Percentiles rank a stretch among this genome's conserved stretches.
Conservation (phyloP, 208 protist species). For the Trypanosomatidae sp. region DNA sequence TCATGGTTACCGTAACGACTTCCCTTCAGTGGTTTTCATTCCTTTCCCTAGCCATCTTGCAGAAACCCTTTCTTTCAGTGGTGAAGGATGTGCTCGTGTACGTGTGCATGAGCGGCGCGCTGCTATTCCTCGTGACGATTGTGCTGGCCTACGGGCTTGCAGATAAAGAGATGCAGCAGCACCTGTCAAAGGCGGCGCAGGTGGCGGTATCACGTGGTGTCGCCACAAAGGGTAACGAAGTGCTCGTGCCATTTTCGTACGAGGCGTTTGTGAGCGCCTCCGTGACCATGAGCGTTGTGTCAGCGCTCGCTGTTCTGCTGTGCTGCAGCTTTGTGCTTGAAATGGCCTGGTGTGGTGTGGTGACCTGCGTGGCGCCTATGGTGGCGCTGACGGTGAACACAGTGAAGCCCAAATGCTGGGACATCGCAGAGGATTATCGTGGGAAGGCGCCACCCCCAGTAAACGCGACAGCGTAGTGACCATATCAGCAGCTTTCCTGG, state of each 20-base stretch:
- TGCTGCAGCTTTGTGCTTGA: constrained; percentile 24
- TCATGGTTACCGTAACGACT: constrained; percentile 7
- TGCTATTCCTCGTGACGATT: constrained; percentile 18
- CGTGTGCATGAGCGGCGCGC: constrained; percentile 22
- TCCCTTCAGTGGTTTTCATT: constrained; percentile 23
- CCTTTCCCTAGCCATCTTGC: constrained; percentile 12
- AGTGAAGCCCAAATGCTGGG: constrained; percentile 51
- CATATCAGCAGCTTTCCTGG: neutral
- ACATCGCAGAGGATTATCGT: constrained; percentile 44
- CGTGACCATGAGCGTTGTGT: constrained; percentile 25
- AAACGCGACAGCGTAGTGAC: neutral
- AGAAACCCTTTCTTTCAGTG: constrained; percentile 17
- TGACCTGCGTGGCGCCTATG: constrained; percentile 30
- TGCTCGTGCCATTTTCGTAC: constrained; percentile 25
- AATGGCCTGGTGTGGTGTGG: constrained; percentile 14
- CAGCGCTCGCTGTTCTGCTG: constrained; percentile 28
- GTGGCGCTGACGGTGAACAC: constrained; percentile 36
- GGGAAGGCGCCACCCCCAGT: constrained; percentile 24
- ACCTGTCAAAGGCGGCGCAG: constrained; percentile 16
- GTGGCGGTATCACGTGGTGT: constrained; percentile 6
- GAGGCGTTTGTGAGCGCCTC: constrained; percentile 29
- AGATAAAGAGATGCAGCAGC: constrained; percentile 21
- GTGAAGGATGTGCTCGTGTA: constrained; percentile 17
- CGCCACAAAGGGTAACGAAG: neutral
- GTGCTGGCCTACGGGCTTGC: constrained; percentile 16